Conservation (phyloP, 2,329 filamentous ascomycete species). For the Colletotrichum viniferum region DNA sequence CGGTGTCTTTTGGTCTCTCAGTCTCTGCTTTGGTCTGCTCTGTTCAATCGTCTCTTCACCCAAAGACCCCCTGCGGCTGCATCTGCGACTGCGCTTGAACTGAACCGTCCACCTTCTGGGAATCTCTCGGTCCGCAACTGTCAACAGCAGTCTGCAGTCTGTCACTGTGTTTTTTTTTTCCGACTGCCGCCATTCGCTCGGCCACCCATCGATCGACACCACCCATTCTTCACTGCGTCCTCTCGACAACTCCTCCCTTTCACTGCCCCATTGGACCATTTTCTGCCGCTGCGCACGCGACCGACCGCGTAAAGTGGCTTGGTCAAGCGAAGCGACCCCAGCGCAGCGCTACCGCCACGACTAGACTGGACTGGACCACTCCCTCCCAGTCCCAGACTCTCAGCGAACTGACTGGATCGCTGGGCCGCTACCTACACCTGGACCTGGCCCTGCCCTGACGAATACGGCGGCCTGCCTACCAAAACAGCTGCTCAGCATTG, state of each 20-base stretch:
- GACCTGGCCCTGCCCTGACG: conserved; percentile 1
- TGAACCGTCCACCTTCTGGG: not conserved
- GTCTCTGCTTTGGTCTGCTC: not conserved
- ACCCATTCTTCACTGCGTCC: not conserved
- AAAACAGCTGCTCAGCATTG: conserved; percentile 10
- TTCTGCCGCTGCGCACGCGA: conserved; percentile 16
- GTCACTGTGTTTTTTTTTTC: not conserved
- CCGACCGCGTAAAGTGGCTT: conserved; percentile 22
- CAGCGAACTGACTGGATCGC: not conserved
- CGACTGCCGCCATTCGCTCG: not conserved
- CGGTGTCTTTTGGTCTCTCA: not conserved
- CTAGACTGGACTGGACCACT: not conserved
- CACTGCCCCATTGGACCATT: conserved; percentile 1
- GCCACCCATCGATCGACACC: not conserved
- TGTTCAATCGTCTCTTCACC: not conserved
- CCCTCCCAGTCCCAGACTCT: not conserved
- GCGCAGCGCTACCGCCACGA: conserved; percentile 14
- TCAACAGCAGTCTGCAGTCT: not conserved
- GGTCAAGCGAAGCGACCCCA: conserved; percentile 19
- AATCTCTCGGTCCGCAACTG: not conserved
- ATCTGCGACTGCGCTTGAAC: not conserved
- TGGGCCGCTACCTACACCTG: not conserved
- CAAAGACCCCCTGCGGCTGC: not conserved
- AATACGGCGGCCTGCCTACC: conserved; percentile 13
- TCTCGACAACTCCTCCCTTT: not conserved